phyloP scores from a whole-genome alignment of 73 alveolate species.

The Diophrys appendiculata region DNA sequence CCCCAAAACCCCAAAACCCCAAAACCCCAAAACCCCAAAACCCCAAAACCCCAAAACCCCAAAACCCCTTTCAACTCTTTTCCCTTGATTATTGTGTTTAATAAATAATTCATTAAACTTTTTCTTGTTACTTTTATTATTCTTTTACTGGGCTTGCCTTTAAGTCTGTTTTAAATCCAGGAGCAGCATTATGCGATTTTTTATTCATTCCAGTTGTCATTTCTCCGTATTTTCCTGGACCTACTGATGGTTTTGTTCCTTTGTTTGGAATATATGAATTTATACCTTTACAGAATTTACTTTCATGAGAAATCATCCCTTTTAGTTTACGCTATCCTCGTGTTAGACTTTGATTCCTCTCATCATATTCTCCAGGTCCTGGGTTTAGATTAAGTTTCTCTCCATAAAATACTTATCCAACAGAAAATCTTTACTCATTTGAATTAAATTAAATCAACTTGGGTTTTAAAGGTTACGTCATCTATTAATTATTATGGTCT shows the following conservation, averaged over 20 bases:
- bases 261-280: not conserved
- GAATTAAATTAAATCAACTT: not conserved
- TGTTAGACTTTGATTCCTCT: not conserved
- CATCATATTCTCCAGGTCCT: conserved; percentile 5
- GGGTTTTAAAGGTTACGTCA: not conserved
- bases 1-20: too few relatives aligned
- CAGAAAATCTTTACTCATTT: not conserved
- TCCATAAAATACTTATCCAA: conserved; percentile 3
- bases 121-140: not conserved
- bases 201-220: not conserved
- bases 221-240: not conserved
- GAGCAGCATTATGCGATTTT: not conserved
- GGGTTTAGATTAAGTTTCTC: conserved; percentile 5
- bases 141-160: not conserved
- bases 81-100: too few relatives aligned
- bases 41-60: too few relatives aligned
- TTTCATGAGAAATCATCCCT: not conserved
- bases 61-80: too few relatives aligned
- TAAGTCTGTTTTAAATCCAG: not conserved
- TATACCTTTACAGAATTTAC: conserved; percentile 4
- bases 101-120: too few relatives aligned
- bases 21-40: too few relatives aligned
- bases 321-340: not conserved
- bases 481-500: not conserved
- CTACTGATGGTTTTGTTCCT: conserved; percentile 1